Percentiles rank a stretch among this genome's conserved stretches.
Conservation (phyloP, 139 green algal species). For the Helicosporidium sp. region DNA sequence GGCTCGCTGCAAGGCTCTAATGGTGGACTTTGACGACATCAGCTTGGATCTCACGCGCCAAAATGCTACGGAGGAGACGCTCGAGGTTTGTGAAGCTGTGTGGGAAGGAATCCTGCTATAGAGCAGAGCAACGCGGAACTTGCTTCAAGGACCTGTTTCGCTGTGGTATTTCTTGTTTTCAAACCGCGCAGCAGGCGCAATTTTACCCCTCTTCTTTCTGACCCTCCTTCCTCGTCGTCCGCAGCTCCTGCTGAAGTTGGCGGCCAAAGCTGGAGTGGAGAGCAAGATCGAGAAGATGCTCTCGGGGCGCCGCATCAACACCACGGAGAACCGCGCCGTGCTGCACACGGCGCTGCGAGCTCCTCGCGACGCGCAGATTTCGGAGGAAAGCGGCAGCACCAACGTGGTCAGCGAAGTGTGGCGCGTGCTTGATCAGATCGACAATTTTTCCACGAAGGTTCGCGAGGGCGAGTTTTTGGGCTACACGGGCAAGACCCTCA, state of each 20-base stretch:
- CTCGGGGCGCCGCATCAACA: conserved; percentile 80
- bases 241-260: conserved; percentile 56
- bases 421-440: conserved; percentile 96
- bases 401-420: conserved; percentile 93
- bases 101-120: no score
- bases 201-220: background rate
- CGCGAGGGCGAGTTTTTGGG: conserved; percentile 67
- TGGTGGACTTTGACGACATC: conserved; percentile 69
- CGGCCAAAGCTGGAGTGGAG: conserved; percentile 39
- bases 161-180: no score
- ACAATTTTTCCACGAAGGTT: conserved; percentile 63
- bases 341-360: conserved; percentile 87
- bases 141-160: no score
- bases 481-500: conserved; percentile 85
- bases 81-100: no score
- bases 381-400: conserved; percentile 14
- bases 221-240: background rate
- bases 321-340: conserved; percentile 83
- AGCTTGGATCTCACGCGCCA: conserved; percentile 79
- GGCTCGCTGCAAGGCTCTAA: conserved; percentile 42
- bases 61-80: conserved; percentile 63
- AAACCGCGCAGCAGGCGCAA: background rate
- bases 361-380: conserved; percentile 39
- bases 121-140: no score
- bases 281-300: conserved; percentile 94